Conservation (phyloP, 2,329 filamentous ascomycete genomes). For the Sporothrix euskadiensis region DNA sequence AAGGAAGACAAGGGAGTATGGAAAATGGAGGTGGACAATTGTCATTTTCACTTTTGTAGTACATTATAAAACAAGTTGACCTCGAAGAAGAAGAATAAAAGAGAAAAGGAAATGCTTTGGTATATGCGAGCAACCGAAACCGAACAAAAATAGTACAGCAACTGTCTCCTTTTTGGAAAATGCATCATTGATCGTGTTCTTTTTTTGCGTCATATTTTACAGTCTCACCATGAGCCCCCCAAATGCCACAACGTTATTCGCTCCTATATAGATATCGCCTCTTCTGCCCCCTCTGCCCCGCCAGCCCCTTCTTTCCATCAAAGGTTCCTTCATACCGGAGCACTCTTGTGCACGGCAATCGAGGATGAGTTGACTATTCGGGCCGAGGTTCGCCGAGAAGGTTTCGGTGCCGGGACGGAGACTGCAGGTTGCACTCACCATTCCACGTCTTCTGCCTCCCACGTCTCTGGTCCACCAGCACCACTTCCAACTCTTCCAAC, state of each 20-base stretch:
- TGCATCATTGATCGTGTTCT: background rate
- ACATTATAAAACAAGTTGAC: background rate
- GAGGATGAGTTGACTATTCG: background rate
- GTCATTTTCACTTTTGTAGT: background rate
- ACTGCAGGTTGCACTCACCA: background rate
- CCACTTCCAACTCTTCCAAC: background rate
- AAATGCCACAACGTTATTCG: background rate
- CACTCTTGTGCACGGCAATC: slow-evolving; percentile 29
- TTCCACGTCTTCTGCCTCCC: slow-evolving; percentile 33
- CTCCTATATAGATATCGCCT: background rate
- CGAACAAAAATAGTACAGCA: background rate
- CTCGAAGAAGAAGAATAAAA: background rate
- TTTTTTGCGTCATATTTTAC: background rate
- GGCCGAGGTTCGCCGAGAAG: background rate
- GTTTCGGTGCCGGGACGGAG: background rate
- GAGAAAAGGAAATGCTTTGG: background rate
- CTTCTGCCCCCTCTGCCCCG: background rate
- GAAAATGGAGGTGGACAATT: background rate
- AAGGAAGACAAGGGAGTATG: background rate
- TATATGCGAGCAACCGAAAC: background rate
- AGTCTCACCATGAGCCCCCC: background rate
- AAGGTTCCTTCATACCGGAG: slow-evolving; percentile 18
- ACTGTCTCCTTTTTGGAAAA: background rate
- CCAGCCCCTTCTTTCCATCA: slow-evolving; percentile 4
- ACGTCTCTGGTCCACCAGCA: slow-evolving; percentile 26